These are phyloP conservation scores for Pythium coloratum DNA, from an alignment of 352 stramenopile species.

Conservation along the genomic window DNA sequence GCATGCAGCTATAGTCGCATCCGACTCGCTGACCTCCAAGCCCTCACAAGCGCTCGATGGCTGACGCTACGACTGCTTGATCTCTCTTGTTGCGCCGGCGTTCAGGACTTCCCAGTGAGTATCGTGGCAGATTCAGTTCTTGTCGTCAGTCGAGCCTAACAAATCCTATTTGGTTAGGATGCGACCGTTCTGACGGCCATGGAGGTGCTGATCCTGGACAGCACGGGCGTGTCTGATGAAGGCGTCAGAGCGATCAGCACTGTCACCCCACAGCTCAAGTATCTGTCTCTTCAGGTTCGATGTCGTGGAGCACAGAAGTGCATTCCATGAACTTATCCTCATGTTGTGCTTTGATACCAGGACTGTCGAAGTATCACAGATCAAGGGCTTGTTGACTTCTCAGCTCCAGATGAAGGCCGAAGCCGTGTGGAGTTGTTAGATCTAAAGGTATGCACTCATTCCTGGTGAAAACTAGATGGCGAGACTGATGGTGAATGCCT, in stretches of 20 bases:
- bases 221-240: slow-evolving; percentile 48
- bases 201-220: slow-evolving; percentile 68
- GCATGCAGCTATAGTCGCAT: slow-evolving; percentile 37
- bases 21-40: slow-evolving; percentile 33
- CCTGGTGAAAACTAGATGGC: not conserved
- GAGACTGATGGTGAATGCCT: not conserved
- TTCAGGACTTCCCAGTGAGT: slow-evolving; percentile 25
- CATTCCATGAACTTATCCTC: not conserved
- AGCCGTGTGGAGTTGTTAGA: slow-evolving; percentile 52
- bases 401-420: slow-evolving; percentile 27
- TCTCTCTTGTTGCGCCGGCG: slow-evolving; percentile 48
- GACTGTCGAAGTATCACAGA: slow-evolving; percentile 59
- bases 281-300: slow-evolving; percentile 64
- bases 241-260: slow-evolving; percentile 38
- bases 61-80: slow-evolving; percentile 47
- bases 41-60: slow-evolving; percentile 32
- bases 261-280: slow-evolving; percentile 43
- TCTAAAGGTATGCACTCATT: slow-evolving; percentile 45
- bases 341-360: slow-evolving; percentile 19
- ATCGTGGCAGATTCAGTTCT: not conserved
- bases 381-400: slow-evolving; percentile 40
- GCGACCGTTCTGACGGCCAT: slow-evolving; percentile 35
- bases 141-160: not conserved
- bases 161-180: slow-evolving; percentile 15
- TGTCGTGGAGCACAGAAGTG: not conserved